Conservation (phyloP, 768 basidiomycete genomes). For the Rubroboletus satanas region DNA sequence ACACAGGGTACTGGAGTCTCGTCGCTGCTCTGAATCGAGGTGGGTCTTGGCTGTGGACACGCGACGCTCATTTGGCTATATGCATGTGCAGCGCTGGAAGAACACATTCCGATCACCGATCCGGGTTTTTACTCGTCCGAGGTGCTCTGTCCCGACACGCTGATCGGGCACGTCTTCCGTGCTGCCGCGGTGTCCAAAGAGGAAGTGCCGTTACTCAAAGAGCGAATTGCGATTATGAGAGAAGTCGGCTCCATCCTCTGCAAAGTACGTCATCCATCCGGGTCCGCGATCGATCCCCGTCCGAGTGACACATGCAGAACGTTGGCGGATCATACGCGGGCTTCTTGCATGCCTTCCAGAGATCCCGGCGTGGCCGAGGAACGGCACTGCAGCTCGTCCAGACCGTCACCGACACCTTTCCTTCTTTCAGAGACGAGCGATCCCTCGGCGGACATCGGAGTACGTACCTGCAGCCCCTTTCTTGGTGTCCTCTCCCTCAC, state of each 20-base stretch:
- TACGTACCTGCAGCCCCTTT: slow-evolving; percentile 24
- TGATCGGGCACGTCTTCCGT: slow-evolving; percentile 69
- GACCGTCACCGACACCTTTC: slow-evolving; percentile 66
- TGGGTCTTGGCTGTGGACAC: slow-evolving; percentile 25
- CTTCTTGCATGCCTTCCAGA: slow-evolving; percentile 61
- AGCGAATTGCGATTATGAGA: slow-evolving; percentile 75
- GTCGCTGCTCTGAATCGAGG: slow-evolving; percentile 83
- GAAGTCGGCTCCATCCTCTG: slow-evolving; percentile 72
- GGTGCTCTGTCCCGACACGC: slow-evolving; percentile 61
- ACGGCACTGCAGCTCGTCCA: slow-evolving; percentile 72
- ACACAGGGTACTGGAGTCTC: slow-evolving; percentile 86
- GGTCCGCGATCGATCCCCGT: slow-evolving; percentile 6
- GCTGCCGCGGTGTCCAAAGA: slow-evolving; percentile 55
- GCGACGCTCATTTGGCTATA: not conserved
- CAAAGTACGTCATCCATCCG: slow-evolving; percentile 43
- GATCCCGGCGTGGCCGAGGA: slow-evolving; percentile 47
- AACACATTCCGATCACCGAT: slow-evolving; percentile 71
- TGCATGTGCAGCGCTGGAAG: slow-evolving; percentile 59
- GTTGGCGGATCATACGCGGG: slow-evolving; percentile 70
- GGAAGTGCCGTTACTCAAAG: slow-evolving; percentile 60
- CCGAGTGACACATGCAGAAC: slow-evolving; percentile 36
- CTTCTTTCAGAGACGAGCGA: slow-evolving; percentile 71
- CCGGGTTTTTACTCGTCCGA: slow-evolving; percentile 77
- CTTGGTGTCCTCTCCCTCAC: not conserved
- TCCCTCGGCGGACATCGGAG: slow-evolving; percentile 56